These are phyloP conservation scores for Mortierella sp. DNA, from an alignment of 371 early-diverging fungal species.

Conservation along the genomic window DNA sequence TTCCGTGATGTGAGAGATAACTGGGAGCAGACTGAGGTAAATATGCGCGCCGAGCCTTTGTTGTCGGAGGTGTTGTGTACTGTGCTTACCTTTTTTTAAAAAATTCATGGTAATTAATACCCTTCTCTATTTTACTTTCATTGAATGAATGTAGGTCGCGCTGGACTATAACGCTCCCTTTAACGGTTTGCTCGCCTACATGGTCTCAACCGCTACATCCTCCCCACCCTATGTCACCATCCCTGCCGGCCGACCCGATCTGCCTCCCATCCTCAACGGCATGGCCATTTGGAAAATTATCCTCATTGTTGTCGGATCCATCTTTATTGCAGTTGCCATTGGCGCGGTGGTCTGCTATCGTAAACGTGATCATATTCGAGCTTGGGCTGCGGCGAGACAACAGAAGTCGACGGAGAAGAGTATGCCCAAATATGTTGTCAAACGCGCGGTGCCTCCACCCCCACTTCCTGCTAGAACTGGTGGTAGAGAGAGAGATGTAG, in stretches of 20 bases:
- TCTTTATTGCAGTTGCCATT: constrained; percentile 44
- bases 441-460: constrained; percentile 11
- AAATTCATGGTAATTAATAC: neutral
- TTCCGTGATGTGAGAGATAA: constrained; percentile 68
- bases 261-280: constrained; percentile 54
- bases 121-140: neutral
- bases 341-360: constrained; percentile 49
- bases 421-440: constrained; percentile 4
- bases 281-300: constrained; percentile 58
- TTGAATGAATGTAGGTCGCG: constrained; percentile 61
- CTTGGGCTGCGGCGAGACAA: constrained; percentile 40
- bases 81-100: neutral
- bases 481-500: neutral
- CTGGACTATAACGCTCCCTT: constrained; percentile 79
- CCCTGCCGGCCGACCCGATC: constrained; percentile 52
- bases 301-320: constrained; percentile 46
- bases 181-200: constrained; percentile 72
- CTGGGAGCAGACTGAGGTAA: constrained; percentile 65
- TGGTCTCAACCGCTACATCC: constrained; percentile 60
- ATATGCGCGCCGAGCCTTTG: neutral
- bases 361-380: constrained; percentile 51
- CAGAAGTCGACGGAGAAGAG: constrained; percentile 6
- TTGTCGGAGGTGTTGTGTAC: neutral
- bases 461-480: neutral
- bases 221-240: constrained; percentile 70